These are phyloP conservation scores for Alternaria sp. DNA, from an alignment of 2,329 filamentous ascomycete genomes.

Conservation along the genomic window DNA sequence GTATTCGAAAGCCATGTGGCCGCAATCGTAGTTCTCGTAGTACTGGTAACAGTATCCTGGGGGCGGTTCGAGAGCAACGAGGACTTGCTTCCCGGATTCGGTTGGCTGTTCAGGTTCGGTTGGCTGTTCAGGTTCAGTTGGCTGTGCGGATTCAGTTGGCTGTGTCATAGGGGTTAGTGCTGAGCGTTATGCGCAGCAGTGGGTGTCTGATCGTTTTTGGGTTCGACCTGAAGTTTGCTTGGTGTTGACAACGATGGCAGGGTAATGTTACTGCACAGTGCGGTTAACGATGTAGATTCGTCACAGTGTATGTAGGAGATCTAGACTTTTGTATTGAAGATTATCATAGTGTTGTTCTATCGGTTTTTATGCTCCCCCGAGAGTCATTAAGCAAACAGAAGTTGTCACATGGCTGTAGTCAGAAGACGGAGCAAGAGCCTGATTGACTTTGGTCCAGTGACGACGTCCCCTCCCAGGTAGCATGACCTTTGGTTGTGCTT, in stretches of 20 bases:
- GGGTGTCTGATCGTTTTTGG: not conserved
- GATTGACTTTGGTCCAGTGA: too few relatives aligned
- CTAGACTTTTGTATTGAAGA: not conserved
- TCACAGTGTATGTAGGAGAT: not conserved
- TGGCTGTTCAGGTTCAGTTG: not conserved
- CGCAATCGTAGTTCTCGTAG: not conserved
- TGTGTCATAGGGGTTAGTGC: not conserved
- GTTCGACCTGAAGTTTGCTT: not conserved
- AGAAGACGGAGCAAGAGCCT: not conserved
- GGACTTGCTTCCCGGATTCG: not conserved
- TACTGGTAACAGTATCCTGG: not conserved
- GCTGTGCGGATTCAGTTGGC: not conserved
- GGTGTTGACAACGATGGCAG: not conserved
- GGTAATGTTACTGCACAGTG: not conserved
- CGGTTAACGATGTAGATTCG: not conserved
- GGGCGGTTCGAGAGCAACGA: not conserved
- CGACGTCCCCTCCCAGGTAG: too few relatives aligned
- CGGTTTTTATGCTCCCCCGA: not conserved
- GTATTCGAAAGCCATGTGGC: not conserved
- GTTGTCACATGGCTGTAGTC: not conserved
- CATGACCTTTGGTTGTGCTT: too few relatives aligned
- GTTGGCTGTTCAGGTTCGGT: not conserved
- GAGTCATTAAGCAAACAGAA: not conserved
- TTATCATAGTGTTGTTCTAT: not conserved
- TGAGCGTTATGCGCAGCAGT: not conserved